Evolutionary conservation across 768 basidiomycete genomes (phyloP).

Genomic region (Boletus eberwhitei): DNA sequence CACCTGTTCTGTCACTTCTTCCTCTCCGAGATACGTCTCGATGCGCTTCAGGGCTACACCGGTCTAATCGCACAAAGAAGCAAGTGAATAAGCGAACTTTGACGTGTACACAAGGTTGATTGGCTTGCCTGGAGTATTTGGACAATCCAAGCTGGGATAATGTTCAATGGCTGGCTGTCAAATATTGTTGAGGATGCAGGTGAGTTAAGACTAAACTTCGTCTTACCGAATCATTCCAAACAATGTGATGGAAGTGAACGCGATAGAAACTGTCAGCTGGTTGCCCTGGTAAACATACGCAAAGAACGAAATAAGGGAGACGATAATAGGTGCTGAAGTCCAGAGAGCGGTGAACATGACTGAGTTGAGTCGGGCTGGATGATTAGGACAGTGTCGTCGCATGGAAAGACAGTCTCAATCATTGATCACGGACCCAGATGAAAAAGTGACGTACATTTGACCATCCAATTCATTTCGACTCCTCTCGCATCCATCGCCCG

Average conservation of each 20-base stretch:
- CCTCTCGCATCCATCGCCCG: conserved; percentile 48
- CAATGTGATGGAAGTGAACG: conserved; percentile 85
- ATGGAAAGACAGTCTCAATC: neutral
- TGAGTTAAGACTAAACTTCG: neutral
- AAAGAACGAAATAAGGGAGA: conserved; percentile 79
- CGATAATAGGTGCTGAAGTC: conserved; percentile 71
- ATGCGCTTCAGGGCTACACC: conserved; percentile 60
- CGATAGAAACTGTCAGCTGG: conserved; percentile 70
- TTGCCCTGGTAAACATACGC: conserved; percentile 69
- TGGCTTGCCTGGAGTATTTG: conserved; percentile 57
- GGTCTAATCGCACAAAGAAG: conserved; percentile 33
- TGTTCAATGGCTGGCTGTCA: conserved; percentile 62
- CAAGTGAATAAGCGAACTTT: neutral
- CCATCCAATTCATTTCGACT: conserved; percentile 73
- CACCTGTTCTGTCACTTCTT: conserved; percentile 60
- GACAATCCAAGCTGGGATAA: conserved; percentile 78
- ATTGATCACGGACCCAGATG: neutral
- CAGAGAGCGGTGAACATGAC: conserved; percentile 71
- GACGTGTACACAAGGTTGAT: neutral
- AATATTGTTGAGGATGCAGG: neutral
- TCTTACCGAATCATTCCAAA: conserved; percentile 78
- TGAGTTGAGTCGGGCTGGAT: conserved; percentile 65
- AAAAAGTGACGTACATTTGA: conserved; percentile 48
- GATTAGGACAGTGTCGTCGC: neutral
- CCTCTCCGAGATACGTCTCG: conserved; percentile 56